Evolutionary conservation across 176 grass and related monocot genomes (phyloP).

Genomic region (Leersia perrieri): DNA sequence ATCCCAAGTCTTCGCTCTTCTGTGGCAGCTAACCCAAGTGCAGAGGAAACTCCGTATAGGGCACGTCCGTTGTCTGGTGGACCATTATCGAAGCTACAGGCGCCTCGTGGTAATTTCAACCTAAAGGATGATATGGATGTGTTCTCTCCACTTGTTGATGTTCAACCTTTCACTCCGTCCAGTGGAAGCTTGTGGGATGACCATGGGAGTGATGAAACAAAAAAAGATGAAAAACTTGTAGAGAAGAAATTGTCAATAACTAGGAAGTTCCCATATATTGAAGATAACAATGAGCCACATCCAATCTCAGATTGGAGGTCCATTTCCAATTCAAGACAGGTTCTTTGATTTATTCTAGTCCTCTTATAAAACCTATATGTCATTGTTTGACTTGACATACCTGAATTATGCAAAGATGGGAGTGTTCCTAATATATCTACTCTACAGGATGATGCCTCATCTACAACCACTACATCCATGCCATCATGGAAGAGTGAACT

Average conservation of each 20-base stretch:
- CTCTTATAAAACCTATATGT: slow-evolving; percentile 20
- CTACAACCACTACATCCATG: slow-evolving; percentile 36
- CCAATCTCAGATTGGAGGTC: slow-evolving; percentile 74
- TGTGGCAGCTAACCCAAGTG: slow-evolving; percentile 43
- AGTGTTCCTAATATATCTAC: slow-evolving; percentile 26
- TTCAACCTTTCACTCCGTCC: slow-evolving; percentile 91
- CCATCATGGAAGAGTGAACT: slow-evolving; percentile 66
- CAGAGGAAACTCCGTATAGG: slow-evolving; percentile 68
- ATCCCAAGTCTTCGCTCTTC: slow-evolving; percentile 58
- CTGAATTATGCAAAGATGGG: not conserved
- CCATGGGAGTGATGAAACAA: slow-evolving; percentile 64
- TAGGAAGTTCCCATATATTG: slow-evolving; percentile 65
- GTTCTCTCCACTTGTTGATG: slow-evolving; percentile 96
- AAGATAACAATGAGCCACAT: slow-evolving; percentile 62
- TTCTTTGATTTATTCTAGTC: slow-evolving; percentile 32
- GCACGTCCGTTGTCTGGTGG: slow-evolving; percentile 45
- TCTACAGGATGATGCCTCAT: slow-evolving; percentile 58
- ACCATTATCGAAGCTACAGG: slow-evolving; percentile 59
- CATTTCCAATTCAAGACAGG: slow-evolving; percentile 68
- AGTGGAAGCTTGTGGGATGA: slow-evolving; percentile 85
- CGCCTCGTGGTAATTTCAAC: slow-evolving; percentile 60
- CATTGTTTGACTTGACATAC: slow-evolving; percentile 16
- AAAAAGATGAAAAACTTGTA: slow-evolving; percentile 59
- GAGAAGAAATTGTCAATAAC: slow-evolving; percentile 58
- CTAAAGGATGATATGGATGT: slow-evolving; percentile 99